These are phyloP conservation scores for Didymella keratinophila DNA, from an alignment of 2,329 filamentous ascomycete species.

Conservation along the genomic window DNA sequence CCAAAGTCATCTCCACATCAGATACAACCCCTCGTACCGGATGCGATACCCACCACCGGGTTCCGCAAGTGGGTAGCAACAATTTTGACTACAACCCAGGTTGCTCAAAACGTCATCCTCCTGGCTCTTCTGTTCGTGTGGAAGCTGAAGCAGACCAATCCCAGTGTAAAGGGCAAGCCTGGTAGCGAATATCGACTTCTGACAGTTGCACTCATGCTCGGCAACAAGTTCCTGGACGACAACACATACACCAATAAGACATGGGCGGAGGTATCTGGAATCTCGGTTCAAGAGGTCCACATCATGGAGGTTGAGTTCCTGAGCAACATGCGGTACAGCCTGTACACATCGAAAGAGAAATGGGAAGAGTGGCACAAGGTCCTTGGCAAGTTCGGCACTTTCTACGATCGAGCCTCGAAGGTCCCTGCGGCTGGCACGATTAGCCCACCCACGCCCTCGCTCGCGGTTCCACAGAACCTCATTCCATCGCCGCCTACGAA, in stretches of 20 bases:
- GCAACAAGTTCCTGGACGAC: conserved; percentile 98
- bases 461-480: conserved; percentile 55
- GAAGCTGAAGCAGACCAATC: conserved; percentile 87
- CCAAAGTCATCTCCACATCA: conserved; percentile 54
- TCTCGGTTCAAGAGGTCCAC: conserved; percentile 93
- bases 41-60: conserved; percentile 78
- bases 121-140: conserved; percentile 93
- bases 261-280: conserved; percentile 96
- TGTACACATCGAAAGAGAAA: conserved; percentile 83
- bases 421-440: conserved; percentile 52
- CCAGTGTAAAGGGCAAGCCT: conserved; percentile 84
- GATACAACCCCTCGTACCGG: conserved; percentile 66
- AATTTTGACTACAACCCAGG: conserved; percentile 91
- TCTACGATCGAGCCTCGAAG: conserved; percentile 74
- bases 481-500: conserved; percentile 60
- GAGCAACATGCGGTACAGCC: conserved; percentile 95
- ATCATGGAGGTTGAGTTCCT: conserved; percentile 99
- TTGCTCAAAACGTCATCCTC: conserved; percentile 93
- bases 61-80: conserved; percentile 95
- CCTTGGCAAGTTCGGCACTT: conserved; percentile 81
- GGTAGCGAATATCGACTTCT: conserved; percentile 93
- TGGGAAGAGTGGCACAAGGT: conserved; percentile 90
- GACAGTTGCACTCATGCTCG: conserved; percentile 95
- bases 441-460: conserved; percentile 47
- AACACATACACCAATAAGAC: conserved; percentile 99